Evolutionary conservation across 495 filamentous ascomycete species (phyloP), one percentile per base, ranked within the genome.

Genomic region (Zalerion maritima): DNA sequence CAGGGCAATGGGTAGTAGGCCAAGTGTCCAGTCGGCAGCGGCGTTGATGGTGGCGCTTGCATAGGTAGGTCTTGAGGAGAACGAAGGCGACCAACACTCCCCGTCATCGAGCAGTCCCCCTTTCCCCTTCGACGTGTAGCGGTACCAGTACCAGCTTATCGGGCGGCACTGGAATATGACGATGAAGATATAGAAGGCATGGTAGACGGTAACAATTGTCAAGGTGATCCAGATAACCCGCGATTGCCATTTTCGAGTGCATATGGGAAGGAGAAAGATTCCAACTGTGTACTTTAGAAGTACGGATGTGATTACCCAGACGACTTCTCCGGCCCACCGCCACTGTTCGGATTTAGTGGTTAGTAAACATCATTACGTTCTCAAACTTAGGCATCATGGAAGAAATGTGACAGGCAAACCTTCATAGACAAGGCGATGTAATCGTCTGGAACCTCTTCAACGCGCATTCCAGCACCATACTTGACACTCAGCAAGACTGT

Each of bases 241-340:
- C 14, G 35, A 38, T 16, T 46, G 46, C 46, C 46, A 50, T 3
- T 11, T 11, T 18, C 11, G 12, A 5, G 46, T 33, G 22, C 52
- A 51, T 21, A 62, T 43, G 18, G 56, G 56, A 3, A 58, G 39
- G 14, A 60, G 50, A 37, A 60, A 58, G 25, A 56, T 19, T 10
- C 50, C 58, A 12, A 58, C 43, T 2, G 53, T 43, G 11, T 51
- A 42, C 27, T 62, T 62, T 2, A 58, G 29, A 12, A 46, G 23
- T 5, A 45, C 38, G 21, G 38, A 53, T 21, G 47, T 44, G n/a
- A 49, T 31, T 14, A 58, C 35, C 33, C 58, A 62, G 21, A 47
- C 37, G 18, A 57, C 17, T 21, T 40, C 38, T 31, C 41, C 42
- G 28, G 46, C 31, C 27, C 35, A 50, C 1, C 20, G 14, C 41